These are phyloP conservation scores for Hevea brasiliensis DNA, from an alignment of 345 rosid genomes.

Conservation along the genomic window DNA sequence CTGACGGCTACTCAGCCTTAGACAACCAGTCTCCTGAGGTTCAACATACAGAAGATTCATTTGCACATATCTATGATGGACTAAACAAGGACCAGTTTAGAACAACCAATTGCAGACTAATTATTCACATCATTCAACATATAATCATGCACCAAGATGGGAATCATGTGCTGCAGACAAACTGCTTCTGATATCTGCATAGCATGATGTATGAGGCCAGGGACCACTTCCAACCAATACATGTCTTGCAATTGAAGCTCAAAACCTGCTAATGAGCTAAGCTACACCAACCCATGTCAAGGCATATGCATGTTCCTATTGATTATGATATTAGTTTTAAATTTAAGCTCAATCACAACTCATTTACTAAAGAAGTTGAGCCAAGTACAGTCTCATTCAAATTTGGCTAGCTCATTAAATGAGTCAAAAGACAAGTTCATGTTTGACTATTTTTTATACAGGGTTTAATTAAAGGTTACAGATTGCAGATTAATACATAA, in stretches of 20 bases:
- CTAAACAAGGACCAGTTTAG: conserved; percentile 2
- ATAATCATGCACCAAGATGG: conserved; percentile 9
- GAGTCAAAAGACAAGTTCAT: not conserved
- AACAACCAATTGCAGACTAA: conserved; percentile 8
- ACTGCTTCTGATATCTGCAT: not conserved
- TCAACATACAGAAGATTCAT: conserved; percentile 12
- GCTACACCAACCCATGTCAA: not conserved
- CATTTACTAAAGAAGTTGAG: not conserved
- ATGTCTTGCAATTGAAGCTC: conserved; percentile 6
- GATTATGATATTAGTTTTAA: not conserved
- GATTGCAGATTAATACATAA: not conserved
- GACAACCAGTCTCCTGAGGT: conserved; percentile 60
- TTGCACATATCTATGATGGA: conserved; percentile 10
- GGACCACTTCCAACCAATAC: not conserved
- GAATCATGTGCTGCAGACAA: conserved; percentile 2
- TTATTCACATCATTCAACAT: conserved; percentile 11
- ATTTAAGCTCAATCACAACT: not conserved
- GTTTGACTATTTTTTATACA: not conserved
- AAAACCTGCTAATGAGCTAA: not conserved
- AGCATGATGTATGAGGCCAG: not conserved
- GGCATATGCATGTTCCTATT: not conserved
- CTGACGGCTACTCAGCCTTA: conserved; percentile 91
- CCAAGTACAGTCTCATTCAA: not conserved
- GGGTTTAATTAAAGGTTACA: not conserved
- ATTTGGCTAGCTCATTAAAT: not conserved